These are phyloP conservation scores for Amyloporia xantha DNA, from an alignment of 768 basidiomycete species.

Conservation along the genomic window DNA sequence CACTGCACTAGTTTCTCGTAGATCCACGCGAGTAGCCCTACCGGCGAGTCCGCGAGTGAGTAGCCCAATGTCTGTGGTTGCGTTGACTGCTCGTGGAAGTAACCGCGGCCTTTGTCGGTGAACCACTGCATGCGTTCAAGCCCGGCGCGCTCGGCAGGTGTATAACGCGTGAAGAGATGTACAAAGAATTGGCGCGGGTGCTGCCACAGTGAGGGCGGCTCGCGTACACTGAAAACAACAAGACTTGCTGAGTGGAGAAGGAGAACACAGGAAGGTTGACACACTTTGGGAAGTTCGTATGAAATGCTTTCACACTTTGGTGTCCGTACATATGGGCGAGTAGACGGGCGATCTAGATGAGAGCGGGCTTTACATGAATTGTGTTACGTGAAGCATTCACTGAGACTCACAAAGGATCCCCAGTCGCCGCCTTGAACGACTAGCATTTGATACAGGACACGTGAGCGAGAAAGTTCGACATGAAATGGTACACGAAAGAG, in stretches of 20 bases:
- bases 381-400: background rate
- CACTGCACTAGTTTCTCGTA: conserved; percentile 24
- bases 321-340: conserved; percentile 21
- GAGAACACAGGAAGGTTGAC: background rate
- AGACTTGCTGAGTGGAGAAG: background rate
- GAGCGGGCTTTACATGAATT: background rate
- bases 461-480: background rate
- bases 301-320: conserved; percentile 28
- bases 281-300: conserved; percentile 27
- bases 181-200: conserved; percentile 25
- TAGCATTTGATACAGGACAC: conserved; percentile 4
- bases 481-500: no score
- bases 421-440: conserved; percentile 45
- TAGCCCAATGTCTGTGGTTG: conserved; percentile 36
- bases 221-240: background rate
- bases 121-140: conserved; percentile 26
- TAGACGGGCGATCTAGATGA: conserved; percentile 21
- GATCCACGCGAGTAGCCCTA: conserved; percentile 32
- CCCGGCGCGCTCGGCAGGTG: conserved; percentile 29
- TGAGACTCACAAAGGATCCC: conserved; percentile 29
- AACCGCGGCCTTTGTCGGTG: conserved; percentile 29
- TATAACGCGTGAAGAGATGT: conserved; percentile 26
- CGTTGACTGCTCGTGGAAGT: conserved; percentile 30
- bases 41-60: conserved; percentile 47
- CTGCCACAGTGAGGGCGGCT: conserved; percentile 17